Conservation (phyloP, 2,329 filamentous ascomycete species). For the Fusarium pseudograminearum region DNA sequence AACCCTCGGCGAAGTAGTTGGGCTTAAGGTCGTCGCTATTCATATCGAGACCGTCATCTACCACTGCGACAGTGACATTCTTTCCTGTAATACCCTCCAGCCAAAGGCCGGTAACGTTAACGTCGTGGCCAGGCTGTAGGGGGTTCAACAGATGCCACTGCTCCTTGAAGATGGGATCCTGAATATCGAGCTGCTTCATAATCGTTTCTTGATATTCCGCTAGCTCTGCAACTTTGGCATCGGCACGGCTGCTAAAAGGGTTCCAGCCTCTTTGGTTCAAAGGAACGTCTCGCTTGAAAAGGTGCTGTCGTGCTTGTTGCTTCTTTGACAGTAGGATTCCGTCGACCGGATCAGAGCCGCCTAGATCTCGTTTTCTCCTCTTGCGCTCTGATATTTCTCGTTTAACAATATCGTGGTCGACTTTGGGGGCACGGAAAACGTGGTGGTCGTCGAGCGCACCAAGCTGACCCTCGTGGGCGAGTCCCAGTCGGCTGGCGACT, state of each 20-base stretch:
- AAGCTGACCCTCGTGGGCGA: slow-evolving; percentile 84
- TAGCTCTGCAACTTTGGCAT: slow-evolving; percentile 46
- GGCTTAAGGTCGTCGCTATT: slow-evolving; percentile 90
- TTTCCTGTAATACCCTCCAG: slow-evolving; percentile 88
- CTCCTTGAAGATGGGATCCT: slow-evolving; percentile 89
- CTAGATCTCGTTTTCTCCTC: slow-evolving; percentile 70
- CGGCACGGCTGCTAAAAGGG: slow-evolving; percentile 18
- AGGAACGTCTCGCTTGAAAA: slow-evolving; percentile 65
- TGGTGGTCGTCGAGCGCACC: slow-evolving; percentile 84
- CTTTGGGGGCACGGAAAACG: slow-evolving; percentile 81
- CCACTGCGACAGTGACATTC: slow-evolving; percentile 90
- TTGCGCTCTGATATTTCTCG: slow-evolving; percentile 65
- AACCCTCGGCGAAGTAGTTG: slow-evolving; percentile 94
- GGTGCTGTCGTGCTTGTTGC: slow-evolving; percentile 65
- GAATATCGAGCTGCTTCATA: slow-evolving; percentile 76
- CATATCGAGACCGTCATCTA: slow-evolving; percentile 97
- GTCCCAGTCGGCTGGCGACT: slow-evolving; percentile 78
- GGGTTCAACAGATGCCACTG: slow-evolving; percentile 97
- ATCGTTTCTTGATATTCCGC: slow-evolving; percentile 72
- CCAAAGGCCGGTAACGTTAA: slow-evolving; percentile 98
- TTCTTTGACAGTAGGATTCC: slow-evolving; percentile 84
- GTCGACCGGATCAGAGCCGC: slow-evolving; percentile 72
- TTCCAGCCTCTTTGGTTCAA: slow-evolving; percentile 51
- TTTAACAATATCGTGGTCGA: slow-evolving; percentile 69
- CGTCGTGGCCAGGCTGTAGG: slow-evolving; percentile 83